Base-by-base conservation (phyloP, 371 early-diverging fungal genomes). In the Coemansia sp. region DNA sequence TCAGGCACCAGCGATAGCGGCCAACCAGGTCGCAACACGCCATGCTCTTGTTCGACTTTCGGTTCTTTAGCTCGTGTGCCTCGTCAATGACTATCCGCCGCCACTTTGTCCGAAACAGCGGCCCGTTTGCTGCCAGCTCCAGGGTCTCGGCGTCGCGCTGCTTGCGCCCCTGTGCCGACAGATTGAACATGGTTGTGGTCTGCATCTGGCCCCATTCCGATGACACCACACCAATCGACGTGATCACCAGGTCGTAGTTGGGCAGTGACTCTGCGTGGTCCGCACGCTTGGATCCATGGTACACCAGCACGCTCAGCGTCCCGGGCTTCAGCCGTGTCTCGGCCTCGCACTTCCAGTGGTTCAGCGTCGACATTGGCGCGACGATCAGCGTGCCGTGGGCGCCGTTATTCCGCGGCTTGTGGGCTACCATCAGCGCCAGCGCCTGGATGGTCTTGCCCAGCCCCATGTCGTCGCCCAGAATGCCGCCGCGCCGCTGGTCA, bases 1-100 rank as follows among this genome's bases (percentile, higher is more conserved):
- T 91, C 30, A 95, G 77, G 51, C 92, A 88, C 88, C 92, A 91
- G 53, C 92, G 80, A 59, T 89, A 87, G 16, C 67, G 68, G 2
- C 86, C 72, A 13, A 75, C 63, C 3, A 93, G 56, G 13, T 64
- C 62, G 32, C 81, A 76, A 49, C 90, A 86, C 4, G 89, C 84
- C 41, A 67, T 65, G 3, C 87, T 83, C n/a, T 85, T 65, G 16
- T 81, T 80, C 0, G 93, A 87, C 6, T 60, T 66, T 39, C 75
- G 78, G 77, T 91, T 93, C 66, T 89, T 88, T 45, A 93, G 87
- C 26, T 84, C 70, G 62, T 95, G 95, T 1, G 93, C 93, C 77
- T 95, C 95, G 77, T 95, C 95, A 31, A 93, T 60, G 30, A 93
- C 82, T 41, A 94, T 68, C 41, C 85, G 76, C 52, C 83, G 68